Evolutionary conservation across 257 asterid species (phyloP).

Genomic region (Capsicum rhomboideum): DNA sequence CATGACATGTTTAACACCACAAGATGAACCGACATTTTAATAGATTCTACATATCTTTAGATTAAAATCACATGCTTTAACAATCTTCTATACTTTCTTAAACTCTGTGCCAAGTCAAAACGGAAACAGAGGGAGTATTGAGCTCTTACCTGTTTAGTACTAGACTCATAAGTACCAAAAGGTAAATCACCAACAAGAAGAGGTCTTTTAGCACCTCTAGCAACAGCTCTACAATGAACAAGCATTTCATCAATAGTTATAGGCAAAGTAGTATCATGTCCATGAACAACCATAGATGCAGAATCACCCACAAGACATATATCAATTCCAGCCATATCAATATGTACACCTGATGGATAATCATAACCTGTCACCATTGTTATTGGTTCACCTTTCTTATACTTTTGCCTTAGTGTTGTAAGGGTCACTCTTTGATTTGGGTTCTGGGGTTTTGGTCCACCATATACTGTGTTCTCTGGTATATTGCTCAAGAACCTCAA

Average conservation of each 20-base stretch:
- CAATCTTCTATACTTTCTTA: no score
- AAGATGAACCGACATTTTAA: no score
- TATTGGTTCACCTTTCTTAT: conserved; percentile 57
- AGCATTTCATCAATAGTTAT: conserved; percentile 89
- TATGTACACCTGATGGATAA: conserved; percentile 80
- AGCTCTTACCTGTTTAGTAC: conserved; percentile 49
- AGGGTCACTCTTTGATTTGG: conserved; percentile 63
- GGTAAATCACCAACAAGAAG: conserved; percentile 86
- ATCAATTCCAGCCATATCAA: conserved; percentile 79
- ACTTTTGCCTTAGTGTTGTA: conserved; percentile 55
- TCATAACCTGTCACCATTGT: conserved; percentile 94
- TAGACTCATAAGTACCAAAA: conserved; percentile 82
- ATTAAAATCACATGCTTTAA: no score
- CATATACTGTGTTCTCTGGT: conserved; percentile 74
- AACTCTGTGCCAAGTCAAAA: no score
- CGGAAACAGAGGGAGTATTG: no score
- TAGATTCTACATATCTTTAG: no score
- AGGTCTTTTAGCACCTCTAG: conserved; percentile 85
- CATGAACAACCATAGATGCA: conserved; percentile 98
- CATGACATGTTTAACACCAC: no score
- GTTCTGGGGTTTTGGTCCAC: conserved; percentile 83
- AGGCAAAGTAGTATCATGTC: conserved; percentile 92
- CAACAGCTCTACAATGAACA: conserved; percentile 84
- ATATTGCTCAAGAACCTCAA: conserved; percentile 53
- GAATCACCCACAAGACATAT: conserved; percentile 91